Conservation (phyloP, 2,329 filamentous ascomycete species). For the Geosmithia morbida region DNA sequence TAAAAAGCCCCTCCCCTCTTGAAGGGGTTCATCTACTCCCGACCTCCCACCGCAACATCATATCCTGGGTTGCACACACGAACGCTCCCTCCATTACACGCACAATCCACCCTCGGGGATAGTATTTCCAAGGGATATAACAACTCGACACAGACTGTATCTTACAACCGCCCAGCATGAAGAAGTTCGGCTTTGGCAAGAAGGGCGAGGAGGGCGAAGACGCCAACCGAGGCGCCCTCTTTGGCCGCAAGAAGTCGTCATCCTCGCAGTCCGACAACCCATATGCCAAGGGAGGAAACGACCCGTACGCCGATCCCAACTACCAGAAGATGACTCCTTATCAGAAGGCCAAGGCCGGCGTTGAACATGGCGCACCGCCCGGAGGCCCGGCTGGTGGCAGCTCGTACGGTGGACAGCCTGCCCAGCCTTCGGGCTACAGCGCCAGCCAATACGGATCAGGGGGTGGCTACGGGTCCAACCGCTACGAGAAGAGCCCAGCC, state of each 20-base stretch:
- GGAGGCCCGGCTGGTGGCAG: slow-evolving; percentile 1
- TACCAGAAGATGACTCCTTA: slow-evolving; percentile 30
- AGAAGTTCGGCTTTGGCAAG: slow-evolving; percentile 45
- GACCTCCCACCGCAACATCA: not conserved
- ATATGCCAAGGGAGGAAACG: slow-evolving; percentile 38
- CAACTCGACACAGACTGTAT: not conserved
- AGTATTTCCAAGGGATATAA: not conserved
- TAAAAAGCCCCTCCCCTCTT: not conserved
- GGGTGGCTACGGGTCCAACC: slow-evolving; percentile 36
- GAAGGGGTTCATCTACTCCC: not conserved
- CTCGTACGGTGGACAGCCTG: slow-evolving; percentile 11
- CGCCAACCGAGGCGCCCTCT: slow-evolving; percentile 32
- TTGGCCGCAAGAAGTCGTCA: slow-evolving; percentile 37
- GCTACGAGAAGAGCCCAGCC: slow-evolving; percentile 27
- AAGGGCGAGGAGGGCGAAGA: slow-evolving; percentile 36
- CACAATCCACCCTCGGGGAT: not conserved
- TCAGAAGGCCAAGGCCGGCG: slow-evolving; percentile 24
- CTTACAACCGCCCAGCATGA: slow-evolving; percentile 24
- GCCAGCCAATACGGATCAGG: slow-evolving; percentile 35
- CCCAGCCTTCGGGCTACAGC: slow-evolving; percentile 29
- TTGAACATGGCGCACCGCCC: slow-evolving; percentile 9
- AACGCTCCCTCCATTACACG: not conserved
- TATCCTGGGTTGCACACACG: not conserved
- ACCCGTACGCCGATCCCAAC: slow-evolving; percentile 38
- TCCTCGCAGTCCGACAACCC: slow-evolving; percentile 36